phyloP scores from a whole-genome alignment of 306 rosid species.

The Leucaena leucocephala region DNA sequence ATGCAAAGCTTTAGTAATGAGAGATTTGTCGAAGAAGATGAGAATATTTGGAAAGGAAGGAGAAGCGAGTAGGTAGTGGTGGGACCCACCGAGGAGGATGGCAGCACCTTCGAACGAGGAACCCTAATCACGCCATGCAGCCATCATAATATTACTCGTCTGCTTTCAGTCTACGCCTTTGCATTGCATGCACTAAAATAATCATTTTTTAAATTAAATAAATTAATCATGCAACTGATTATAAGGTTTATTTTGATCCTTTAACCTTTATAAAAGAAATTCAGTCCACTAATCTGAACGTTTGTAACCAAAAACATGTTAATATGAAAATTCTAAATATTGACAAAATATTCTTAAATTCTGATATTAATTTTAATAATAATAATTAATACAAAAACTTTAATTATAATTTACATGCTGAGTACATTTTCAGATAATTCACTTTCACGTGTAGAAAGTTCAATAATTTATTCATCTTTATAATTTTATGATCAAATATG shows the following conservation, averaged over 20 bases:
- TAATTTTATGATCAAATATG: background rate
- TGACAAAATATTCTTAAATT: no score
- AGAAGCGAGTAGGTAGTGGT: background rate
- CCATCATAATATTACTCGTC: background rate
- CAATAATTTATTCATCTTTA: background rate
- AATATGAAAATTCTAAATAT: no score
- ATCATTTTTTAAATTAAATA: background rate
- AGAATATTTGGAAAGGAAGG: background rate
- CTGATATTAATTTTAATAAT: no score
- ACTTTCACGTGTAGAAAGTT: background rate
- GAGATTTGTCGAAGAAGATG: background rate
- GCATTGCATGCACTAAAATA: background rate
- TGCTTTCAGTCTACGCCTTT: conserved; percentile 1
- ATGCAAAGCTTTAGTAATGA: background rate
- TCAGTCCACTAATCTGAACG: no score
- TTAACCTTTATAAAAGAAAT: no score
- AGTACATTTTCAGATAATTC: background rate
- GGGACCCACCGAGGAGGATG: conserved; percentile 43
- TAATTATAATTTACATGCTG: no score
- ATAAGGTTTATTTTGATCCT: no score
- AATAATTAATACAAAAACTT: no score
- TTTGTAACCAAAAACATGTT: no score
- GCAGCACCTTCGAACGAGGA: conserved; percentile 53
- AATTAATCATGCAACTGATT: background rate
- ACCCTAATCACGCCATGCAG: conserved; percentile 2